phyloP scores from a whole-genome alignment of 1,139 yeast species.

The Meyerozyma athensensis region DNA sequence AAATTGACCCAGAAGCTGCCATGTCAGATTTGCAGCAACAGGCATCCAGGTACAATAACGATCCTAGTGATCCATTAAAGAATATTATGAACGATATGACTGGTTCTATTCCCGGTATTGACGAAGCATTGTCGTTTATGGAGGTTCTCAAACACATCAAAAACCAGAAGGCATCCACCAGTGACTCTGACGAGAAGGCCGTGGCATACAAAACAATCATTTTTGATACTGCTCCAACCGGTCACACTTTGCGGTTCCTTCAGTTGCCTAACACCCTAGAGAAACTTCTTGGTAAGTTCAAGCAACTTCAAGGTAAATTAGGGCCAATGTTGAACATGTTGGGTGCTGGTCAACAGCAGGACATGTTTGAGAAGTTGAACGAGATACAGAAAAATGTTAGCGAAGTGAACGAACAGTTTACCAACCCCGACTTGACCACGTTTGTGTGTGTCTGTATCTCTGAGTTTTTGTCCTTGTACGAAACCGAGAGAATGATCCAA shows the following conservation, averaged over 20 bases:
- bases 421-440: slow-evolving; percentile 92
- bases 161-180: slow-evolving; percentile 49
- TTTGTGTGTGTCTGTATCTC: slow-evolving; percentile 97
- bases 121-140: slow-evolving; percentile 95
- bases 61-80: slow-evolving; percentile 58
- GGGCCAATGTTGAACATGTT: slow-evolving; percentile 87
- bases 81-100: slow-evolving; percentile 88
- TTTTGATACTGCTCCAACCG: slow-evolving; percentile 98
- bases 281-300: slow-evolving; percentile 78
- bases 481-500: slow-evolving; percentile 95
- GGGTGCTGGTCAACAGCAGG: slow-evolving; percentile 69
- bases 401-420: slow-evolving; percentile 90
- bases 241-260: slow-evolving; percentile 90
- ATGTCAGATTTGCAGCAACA: slow-evolving; percentile 81
- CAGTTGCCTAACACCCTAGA: slow-evolving; percentile 91
- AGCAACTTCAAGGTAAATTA: slow-evolving; percentile 77
- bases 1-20: slow-evolving; percentile 93
- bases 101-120: slow-evolving; percentile 94
- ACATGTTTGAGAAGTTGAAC: slow-evolving; percentile 74
- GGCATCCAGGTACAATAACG: slow-evolving; percentile 50
- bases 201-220: slow-evolving; percentile 76
- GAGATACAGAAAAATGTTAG: slow-evolving; percentile 79
- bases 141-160: slow-evolving; percentile 96
- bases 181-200: slow-evolving; percentile 31
- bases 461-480: slow-evolving; percentile 90